These are phyloP conservation scores for Aureobasidium sp. DNA, from an alignment of 2,329 filamentous ascomycete species.

Conservation along the genomic window DNA sequence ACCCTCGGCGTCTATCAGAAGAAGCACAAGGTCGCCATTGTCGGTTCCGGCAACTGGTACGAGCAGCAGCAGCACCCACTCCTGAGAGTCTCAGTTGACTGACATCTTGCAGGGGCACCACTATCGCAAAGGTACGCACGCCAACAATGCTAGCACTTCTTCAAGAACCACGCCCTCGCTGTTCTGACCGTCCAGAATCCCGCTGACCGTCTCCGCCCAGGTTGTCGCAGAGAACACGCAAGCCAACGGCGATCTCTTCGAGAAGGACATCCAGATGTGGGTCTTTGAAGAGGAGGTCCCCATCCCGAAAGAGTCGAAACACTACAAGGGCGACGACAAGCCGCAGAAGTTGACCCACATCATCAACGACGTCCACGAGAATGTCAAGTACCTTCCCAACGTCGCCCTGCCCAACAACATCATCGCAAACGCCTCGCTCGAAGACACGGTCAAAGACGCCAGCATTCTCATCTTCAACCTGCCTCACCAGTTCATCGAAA, in stretches of 20 bases:
- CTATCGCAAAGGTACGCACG: conserved; percentile 95
- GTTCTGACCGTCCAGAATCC: no score
- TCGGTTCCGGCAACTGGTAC: conserved; percentile 94
- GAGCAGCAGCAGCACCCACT: conserved; percentile 25
- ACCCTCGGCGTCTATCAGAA: conserved; percentile 49
- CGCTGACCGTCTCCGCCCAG: no score
- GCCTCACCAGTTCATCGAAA: conserved; percentile 89
- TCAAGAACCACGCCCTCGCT: no score
- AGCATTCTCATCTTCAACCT: conserved; percentile 94
- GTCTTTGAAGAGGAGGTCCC: conserved; percentile 89
- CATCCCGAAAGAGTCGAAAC: conserved; percentile 62
- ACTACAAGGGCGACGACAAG: conserved; percentile 60
- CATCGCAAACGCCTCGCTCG: conserved; percentile 72
- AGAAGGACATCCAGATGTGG: conserved; percentile 95
- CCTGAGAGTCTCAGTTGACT: neutral
- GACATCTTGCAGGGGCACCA: conserved; percentile 65
- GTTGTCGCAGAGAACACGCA: conserved; percentile 89
- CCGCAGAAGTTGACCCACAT: conserved; percentile 82
- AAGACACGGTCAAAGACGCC: conserved; percentile 72
- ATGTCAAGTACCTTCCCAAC: conserved; percentile 94
- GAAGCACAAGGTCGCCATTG: conserved; percentile 87
- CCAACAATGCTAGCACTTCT: no score
- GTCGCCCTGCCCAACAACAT: conserved; percentile 78
- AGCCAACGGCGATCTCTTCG: conserved; percentile 71
- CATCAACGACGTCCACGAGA: conserved; percentile 92